Evolutionary conservation across 2,329 filamentous ascomycete species (phyloP), one percentile per base, ranked within the genome.

Genomic region (Xylariales sp.): DNA sequence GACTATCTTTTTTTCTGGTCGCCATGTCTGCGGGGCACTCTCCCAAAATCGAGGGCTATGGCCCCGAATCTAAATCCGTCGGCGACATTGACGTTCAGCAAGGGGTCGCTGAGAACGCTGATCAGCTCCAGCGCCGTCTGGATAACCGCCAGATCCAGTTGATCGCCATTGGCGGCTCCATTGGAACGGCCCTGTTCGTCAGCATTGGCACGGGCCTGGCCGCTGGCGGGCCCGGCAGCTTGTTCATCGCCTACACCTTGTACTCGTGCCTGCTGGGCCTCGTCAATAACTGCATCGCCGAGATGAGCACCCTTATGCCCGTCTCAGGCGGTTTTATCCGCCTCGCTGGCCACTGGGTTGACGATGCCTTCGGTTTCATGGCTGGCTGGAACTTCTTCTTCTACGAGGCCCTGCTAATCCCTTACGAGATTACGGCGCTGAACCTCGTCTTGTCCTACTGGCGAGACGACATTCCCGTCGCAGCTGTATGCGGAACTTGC

Each of bases 251-350:
- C 25, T 84, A 76, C 53, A 63, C 66, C 23, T 45, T 78, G 29
- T 81, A 83, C 54, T 66, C 65, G 25, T 55, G 63, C 49, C 52
- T 81, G 19, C 65, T 81, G 41, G 76, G 63, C 17, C 62, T 77
- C 30, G 73, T 82, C 51, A 81, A 81, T 65, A 81, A 80, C 53
- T 69, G 69, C 47, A 66, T 81, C 44, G 77, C 78, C 11, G 78
- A 83, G 55, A 82, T 83, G 78, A 70, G 64, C 14, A 65, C 67
- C 17, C 70, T 71, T 42, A 74, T 77, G 63, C 78, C 79, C 16
- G 69, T 83, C 40, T 69, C 66, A 25, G 77, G 76, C 46, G 73
- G 72, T 4, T 81, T 80, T 51, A 70, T 82, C 44, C 74, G 78
- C 40, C 65, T 81, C 47, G 76, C 76, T 4, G 76, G 76, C 30